Evolutionary conservation across 2,329 filamentous ascomycete species (phyloP), one percentile per base, ranked within the genome.

Genomic region (Dryadomyces quercivorus): DNA sequence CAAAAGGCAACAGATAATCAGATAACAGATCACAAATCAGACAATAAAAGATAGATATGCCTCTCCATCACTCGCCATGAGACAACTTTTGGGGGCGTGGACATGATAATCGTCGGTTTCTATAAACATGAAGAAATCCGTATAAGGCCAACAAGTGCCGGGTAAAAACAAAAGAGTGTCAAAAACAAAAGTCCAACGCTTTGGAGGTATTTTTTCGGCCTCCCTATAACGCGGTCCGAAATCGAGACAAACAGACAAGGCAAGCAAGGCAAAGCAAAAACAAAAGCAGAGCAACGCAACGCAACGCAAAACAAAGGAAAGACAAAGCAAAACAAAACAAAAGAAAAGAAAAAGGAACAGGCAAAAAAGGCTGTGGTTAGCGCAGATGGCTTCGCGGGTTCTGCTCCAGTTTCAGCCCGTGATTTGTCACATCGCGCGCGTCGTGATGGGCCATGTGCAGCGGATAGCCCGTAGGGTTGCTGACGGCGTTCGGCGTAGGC

Each of bases 381-480:
- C 60, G 58, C 10, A 59, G 46, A 20, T 59, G 56, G 10, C 50
- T 53, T 9, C 59, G 55, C 31, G 54, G 53, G 12, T 52, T 52
- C 2, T 55, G 54, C 31, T 63, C 61, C 1, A 56, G 21, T 34
- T 63, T 63, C 44, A 60, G 45, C 3, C 57, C 55, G 16, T 57
- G 49, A 1, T 51, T 51, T 3, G 59, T 40, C 44, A 61, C 21
- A 6, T 21, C 46, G 5, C 61, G 48, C 1, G 55, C 26, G 31
- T 61, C 60, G 13, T 60, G 57, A 18, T 55, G 60, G 2, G 58
- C 20, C 31, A 61, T 52, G 26, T 59, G 62, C 36, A 58, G 60
- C 9, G 60, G 52, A 36, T 62, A 64, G 1, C 58, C 36, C 6
- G 44, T 48, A 16, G 62, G 61, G 5, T 57, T 43, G 26, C 57